These are phyloP conservation scores for Elsinoe australis DNA, from an alignment of 2,329 filamentous ascomycete species.

Conservation along the genomic window DNA sequence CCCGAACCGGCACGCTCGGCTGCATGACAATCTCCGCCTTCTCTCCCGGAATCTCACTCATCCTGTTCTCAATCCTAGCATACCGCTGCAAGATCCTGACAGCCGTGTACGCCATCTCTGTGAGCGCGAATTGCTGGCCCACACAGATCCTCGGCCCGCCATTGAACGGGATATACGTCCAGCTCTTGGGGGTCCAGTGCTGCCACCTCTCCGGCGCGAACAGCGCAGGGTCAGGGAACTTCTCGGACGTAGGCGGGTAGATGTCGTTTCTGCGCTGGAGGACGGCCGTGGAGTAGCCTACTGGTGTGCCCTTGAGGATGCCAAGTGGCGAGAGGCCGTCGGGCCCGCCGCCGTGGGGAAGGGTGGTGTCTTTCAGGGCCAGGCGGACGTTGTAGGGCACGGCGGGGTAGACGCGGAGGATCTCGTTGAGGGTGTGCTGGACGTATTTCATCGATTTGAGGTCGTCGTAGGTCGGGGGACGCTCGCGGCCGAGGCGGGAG, in stretches of 20 bases:
- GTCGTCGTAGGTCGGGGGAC: constrained; percentile 61
- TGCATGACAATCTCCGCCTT: constrained; percentile 44
- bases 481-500: constrained; percentile 54
- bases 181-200: constrained; percentile 42
- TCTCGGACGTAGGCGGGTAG: constrained; percentile 35
- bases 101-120: constrained; percentile 44
- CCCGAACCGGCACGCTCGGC: constrained; percentile 36
- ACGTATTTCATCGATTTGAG: constrained; percentile 86
- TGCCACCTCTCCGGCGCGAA: constrained; percentile 47
- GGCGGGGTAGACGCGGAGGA: constrained; percentile 42
- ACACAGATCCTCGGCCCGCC: constrained; percentile 45
- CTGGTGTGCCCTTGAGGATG: constrained; percentile 37
- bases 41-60: constrained; percentile 33
- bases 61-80: constrained; percentile 35
- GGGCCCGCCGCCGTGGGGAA: constrained; percentile 43
- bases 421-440: constrained; percentile 36
- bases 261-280: constrained; percentile 45
- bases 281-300: constrained; percentile 41
- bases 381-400: constrained; percentile 45
- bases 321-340: constrained; percentile 40
- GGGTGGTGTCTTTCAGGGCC: constrained; percentile 41
- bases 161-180: constrained; percentile 44
- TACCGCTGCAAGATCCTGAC: constrained; percentile 41
- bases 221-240: constrained; percentile 34
- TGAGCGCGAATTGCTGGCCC: constrained; percentile 45